phyloP scores from a whole-genome alignment of 148 eudicot species.

The Vaccinium vitisidaea region DNA sequence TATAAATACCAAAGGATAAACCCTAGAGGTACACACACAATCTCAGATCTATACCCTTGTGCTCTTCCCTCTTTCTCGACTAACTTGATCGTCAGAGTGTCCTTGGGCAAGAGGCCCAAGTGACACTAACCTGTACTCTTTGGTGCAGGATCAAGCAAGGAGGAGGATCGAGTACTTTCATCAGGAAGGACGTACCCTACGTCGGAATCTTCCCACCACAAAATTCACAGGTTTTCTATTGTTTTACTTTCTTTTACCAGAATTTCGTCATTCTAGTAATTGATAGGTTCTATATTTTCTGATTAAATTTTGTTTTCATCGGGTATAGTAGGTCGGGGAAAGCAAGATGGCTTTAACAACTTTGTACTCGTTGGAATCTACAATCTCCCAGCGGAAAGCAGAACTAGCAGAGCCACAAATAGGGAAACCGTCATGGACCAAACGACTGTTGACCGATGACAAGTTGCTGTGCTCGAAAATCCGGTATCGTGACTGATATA shows the following conservation, averaged over 20 bases:
- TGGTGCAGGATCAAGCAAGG: too few relatives aligned
- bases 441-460: conserved; percentile 62
- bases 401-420: conserved; percentile 37
- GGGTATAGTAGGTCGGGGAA: conserved; percentile 41
- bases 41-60: too few relatives aligned
- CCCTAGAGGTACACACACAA: too few relatives aligned
- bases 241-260: not conserved
- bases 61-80: too few relatives aligned
- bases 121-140: too few relatives aligned
- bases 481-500: conserved; percentile 40
- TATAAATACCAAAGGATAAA: too few relatives aligned
- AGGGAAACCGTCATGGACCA: conserved; percentile 89
- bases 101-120: too few relatives aligned
- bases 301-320: not conserved
- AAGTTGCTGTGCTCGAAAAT: conserved; percentile 79
- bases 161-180: too few relatives aligned
- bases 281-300: not conserved
- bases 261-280: not conserved
- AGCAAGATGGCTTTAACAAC: conserved; percentile 63
- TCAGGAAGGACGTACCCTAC: too few relatives aligned
- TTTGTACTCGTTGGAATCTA: conserved; percentile 72
- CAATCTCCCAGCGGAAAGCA: conserved; percentile 55
- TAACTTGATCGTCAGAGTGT: too few relatives aligned
- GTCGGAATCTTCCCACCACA: too few relatives aligned
- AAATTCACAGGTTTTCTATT: conserved; percentile 45